Percentiles rank a stretch among this genome's conserved stretches.
These are phyloP conservation scores for Coprinopsis sp. DNA, from an alignment of 768 basidiomycete species.

Conservation along the genomic window DNA sequence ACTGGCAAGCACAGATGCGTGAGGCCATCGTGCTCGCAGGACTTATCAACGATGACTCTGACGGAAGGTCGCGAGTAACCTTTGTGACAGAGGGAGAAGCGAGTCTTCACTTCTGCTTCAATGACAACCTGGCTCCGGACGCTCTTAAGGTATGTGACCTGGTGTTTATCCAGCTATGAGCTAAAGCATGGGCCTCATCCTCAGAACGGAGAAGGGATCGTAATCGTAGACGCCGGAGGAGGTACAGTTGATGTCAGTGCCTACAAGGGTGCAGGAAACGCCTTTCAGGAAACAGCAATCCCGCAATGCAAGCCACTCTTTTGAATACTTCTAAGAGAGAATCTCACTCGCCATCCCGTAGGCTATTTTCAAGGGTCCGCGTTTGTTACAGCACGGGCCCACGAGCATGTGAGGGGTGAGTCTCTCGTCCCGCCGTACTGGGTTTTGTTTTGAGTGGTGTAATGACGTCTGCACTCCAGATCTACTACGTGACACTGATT, in stretches of 20 bases:
- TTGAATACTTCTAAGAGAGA: not conserved
- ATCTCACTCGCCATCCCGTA: conserved; percentile 11
- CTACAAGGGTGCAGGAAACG: conserved; percentile 26
- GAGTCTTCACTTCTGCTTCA: conserved; percentile 48
- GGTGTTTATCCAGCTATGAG: not conserved
- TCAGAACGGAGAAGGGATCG: conserved; percentile 40
- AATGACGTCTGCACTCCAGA: conserved; percentile 20
- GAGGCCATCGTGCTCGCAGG: conserved; percentile 47
- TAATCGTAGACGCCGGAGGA: conserved; percentile 56
- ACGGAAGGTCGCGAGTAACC: conserved; percentile 36
- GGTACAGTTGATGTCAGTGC: conserved; percentile 56
- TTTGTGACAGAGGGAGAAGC: conserved; percentile 60
- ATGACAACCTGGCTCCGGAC: conserved; percentile 35
- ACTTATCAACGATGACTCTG: conserved; percentile 34
- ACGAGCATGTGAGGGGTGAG: conserved; percentile 29
- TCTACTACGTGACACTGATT: conserved; percentile 34
- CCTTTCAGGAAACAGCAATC: conserved; percentile 41
- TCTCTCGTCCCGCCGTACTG: not conserved
- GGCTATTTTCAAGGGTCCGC: conserved; percentile 44
- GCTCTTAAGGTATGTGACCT: conserved; percentile 19
- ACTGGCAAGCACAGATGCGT: conserved; percentile 49
- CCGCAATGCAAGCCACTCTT: conserved; percentile 28
- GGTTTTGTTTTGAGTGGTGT: not conserved
- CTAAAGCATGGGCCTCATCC: not conserved
- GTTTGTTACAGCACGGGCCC: conserved; percentile 39